Evolutionary conservation across 2,329 filamentous ascomycete genomes (phyloP).

Genomic region (Magnaporthiopsis poae): DNA sequence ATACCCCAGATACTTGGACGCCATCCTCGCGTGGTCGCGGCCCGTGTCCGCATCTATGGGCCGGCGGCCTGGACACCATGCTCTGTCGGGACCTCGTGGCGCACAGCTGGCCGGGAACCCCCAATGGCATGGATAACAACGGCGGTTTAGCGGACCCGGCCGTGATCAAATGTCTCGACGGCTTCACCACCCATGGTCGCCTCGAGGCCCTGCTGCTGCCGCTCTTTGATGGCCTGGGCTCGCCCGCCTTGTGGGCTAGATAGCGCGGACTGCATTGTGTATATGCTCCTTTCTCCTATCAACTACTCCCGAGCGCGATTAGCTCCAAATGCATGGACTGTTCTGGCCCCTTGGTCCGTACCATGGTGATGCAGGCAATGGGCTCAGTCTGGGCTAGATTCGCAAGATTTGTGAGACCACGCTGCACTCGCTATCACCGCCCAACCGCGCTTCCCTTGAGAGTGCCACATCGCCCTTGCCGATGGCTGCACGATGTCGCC

Average conservation of each 20-base stretch:
- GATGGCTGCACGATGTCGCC: neutral
- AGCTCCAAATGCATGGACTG: neutral
- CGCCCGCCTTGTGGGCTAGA: constrained; percentile 19
- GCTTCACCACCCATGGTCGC: constrained; percentile 22
- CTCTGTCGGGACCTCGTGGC: constrained; percentile 40
- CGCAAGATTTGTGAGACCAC: neutral
- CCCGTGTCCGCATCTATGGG: constrained; percentile 29
- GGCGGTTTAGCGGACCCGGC: constrained; percentile 13
- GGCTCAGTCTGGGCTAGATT: neutral
- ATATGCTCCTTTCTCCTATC: neutral
- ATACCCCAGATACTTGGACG: constrained; percentile 38
- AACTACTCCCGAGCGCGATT: neutral
- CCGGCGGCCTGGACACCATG: constrained; percentile 44
- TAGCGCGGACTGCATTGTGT: neutral
- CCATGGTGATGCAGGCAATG: neutral
- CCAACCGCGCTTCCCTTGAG: neutral
- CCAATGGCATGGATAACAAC: constrained; percentile 13
- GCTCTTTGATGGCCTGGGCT: constrained; percentile 29
- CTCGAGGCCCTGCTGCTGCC: constrained; percentile 28
- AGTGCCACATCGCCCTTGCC: neutral
- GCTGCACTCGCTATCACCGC: neutral
- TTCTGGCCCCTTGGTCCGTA: neutral
- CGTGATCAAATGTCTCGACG: constrained; percentile 15
- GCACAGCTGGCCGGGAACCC: constrained; percentile 24
- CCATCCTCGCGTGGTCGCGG: constrained; percentile 33